These are phyloP conservation scores for Phytophthora citricola DNA, from an alignment of 352 stramenopile species.

Conservation along the genomic window DNA sequence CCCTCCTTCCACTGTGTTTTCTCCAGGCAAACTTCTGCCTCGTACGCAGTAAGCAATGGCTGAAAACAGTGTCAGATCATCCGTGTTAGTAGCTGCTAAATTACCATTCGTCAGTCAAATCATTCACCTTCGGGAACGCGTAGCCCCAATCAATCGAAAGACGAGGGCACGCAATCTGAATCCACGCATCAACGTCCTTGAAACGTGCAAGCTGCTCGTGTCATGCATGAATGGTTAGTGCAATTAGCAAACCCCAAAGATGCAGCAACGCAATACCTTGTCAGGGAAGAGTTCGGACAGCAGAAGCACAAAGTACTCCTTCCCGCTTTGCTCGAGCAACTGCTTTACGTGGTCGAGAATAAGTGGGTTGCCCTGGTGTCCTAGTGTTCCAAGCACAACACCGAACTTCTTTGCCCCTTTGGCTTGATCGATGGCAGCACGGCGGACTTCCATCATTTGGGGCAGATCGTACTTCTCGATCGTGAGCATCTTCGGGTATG, in stretches of 20 bases:
- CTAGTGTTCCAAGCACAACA: slow-evolving; percentile 98
- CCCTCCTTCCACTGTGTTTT: slow-evolving; percentile 86
- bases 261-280: slow-evolving; percentile 51
- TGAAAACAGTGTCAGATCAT: slow-evolving; percentile 20
- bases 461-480: slow-evolving; percentile 97
- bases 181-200: slow-evolving; percentile 95
- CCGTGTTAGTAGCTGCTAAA: neutral
- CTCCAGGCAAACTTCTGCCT: slow-evolving; percentile 96
- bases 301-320: slow-evolving; percentile 95
- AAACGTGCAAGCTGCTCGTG: slow-evolving; percentile 83
- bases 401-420: slow-evolving; percentile 92
- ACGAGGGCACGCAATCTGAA: slow-evolving; percentile 98
- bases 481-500: slow-evolving; percentile 98
- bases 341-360: slow-evolving; percentile 95
- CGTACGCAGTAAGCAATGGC: slow-evolving; percentile 97
- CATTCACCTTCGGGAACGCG: slow-evolving; percentile 90
- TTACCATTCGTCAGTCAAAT: neutral
- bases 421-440: slow-evolving; percentile 77
- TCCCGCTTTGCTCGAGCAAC: slow-evolving; percentile 87
- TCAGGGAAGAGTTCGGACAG: slow-evolving; percentile 98
- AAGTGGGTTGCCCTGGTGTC: slow-evolving; percentile 96
- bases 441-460: slow-evolving; percentile 95
- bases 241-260: neutral
- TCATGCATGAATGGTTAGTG: slow-evolving; percentile 4
- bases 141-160: slow-evolving; percentile 99